Evolutionary conservation across 768 basidiomycete genomes (phyloP), one percentile per base, ranked within the genome.

Genomic region (Amanita phalloides): DNA sequence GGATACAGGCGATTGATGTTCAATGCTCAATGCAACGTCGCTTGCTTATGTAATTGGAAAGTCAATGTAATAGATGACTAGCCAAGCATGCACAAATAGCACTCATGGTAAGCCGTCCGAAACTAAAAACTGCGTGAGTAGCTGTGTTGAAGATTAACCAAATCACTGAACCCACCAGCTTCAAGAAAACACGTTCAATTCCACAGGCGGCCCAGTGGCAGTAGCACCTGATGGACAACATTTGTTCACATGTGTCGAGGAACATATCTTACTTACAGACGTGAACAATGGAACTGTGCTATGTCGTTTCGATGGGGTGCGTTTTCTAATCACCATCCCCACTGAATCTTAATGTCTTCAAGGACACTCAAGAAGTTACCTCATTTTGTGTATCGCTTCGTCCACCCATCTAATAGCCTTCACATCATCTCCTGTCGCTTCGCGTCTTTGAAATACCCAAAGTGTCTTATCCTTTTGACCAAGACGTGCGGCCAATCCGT

Each of bases 321-420:
- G 90, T 77, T 26, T 51, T 33, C 47, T 44, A 53, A 23, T 56
- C 11, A 55, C 13, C 11, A 23, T 46, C 32, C 42, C 9, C 13
- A 37, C 46, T 23, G 47, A 41, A 53, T 52, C 43, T 21, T 45
- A 45, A 41, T 20, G 17, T 43, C 52, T 37, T 45, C 38, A 44
- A 98, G 94, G 93, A 92, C 63, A 80, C 87, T 6, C 84, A 89
- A 66, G 67, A 84, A 13, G 82, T 96, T 61, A 90, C 87, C 14
- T 79, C 95, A 1, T 73, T 98, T 23, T 86, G 90, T 56, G 71
- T 94, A 28, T 82, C 92, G 5, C 84, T 50, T 84, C 84, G 20
- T 74, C 82, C 2, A 77, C 78, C 39, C 79, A 87, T 58, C 77
- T 98, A 17, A 61, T 89, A 41, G 76, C 90, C 23, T 92, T 93